Conservation (phyloP, 1,284 basidiomycete genomes). For the Lentinus polychrous region DNA sequence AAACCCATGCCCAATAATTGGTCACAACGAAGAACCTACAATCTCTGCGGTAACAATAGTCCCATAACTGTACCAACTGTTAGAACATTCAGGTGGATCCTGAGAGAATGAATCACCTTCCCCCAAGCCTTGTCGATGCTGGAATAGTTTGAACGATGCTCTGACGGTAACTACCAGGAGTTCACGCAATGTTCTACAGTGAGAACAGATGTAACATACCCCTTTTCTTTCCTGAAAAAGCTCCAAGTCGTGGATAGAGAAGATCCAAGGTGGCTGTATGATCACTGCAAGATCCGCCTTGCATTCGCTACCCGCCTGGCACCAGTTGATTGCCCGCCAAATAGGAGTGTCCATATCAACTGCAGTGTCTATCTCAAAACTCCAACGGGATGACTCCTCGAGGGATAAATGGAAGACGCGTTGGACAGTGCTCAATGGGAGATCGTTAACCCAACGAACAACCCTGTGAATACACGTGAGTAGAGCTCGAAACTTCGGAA, state of each 20-base stretch:
- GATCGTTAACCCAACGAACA: conserved; percentile 37
- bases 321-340: conserved; percentile 50
- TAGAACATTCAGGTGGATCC: conserved; percentile 1
- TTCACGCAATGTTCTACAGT: conserved; percentile 1
- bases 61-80: conserved; percentile 46
- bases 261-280: conserved; percentile 60
- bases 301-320: conserved; percentile 9
- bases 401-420: conserved; percentile 44
- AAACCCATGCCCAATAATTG: conserved; percentile 64
- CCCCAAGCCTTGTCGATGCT: conserved; percentile 55
- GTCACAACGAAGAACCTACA: conserved; percentile 62
- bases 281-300: conserved; percentile 31
- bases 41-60: conserved; percentile 46
- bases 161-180: not conserved
- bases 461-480: conserved; percentile 20
- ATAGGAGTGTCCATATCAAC: conserved; percentile 34
- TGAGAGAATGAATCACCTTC: conserved; percentile 38
- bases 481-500: not conserved
- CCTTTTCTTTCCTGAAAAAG: conserved; percentile 41
- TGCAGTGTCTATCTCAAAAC: conserved; percentile 28
- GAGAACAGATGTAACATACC: conserved; percentile 27
- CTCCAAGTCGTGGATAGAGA: conserved; percentile 47
- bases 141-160: conserved; percentile 15
- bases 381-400: conserved; percentile 35
- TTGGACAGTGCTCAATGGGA: conserved; percentile 49